Percentiles rank a stretch among this genome's conserved stretches.
Conservation (phyloP, 352 stramenopile species). For the Elongisporangium anandrum region DNA sequence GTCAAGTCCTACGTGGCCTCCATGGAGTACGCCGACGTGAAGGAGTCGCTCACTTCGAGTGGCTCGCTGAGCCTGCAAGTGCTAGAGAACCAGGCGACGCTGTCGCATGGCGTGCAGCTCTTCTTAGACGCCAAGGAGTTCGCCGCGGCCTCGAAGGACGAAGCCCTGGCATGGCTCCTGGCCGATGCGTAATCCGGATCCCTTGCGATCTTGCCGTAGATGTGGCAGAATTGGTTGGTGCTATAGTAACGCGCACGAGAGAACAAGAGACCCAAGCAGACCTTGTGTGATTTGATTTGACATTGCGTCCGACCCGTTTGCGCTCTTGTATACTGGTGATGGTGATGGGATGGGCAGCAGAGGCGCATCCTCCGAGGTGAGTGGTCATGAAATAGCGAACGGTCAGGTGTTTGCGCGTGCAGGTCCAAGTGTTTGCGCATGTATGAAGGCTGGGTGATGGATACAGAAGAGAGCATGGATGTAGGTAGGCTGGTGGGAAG, state of each 20-base stretch:
- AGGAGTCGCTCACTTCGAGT: constrained; percentile 32
- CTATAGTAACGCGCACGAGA: background rate
- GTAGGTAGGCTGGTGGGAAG: too few species aligned
- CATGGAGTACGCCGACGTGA: constrained; percentile 82
- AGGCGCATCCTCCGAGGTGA: background rate
- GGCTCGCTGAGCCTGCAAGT: constrained; percentile 44
- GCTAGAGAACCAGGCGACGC: constrained; percentile 29
- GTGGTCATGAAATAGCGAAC: background rate
- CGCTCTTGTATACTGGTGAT: background rate
- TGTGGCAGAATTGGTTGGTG: background rate
- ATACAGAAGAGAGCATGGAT: too few species aligned
- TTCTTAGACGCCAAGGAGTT: constrained; percentile 77
- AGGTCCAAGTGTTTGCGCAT: too few species aligned
- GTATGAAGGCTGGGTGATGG: too few species aligned
- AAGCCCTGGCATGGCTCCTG: constrained; percentile 45
- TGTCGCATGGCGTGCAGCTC: constrained; percentile 56
- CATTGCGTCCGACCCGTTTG: background rate
- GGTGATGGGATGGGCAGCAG: background rate
- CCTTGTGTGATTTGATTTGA: background rate
- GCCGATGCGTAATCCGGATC: constrained; percentile 10
- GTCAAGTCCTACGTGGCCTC: constrained; percentile 63
- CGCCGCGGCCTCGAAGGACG: constrained; percentile 27
- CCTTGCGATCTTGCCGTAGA: constrained; percentile 5
- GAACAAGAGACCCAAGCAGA: background rate
- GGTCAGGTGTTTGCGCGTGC: background rate